Evolutionary conservation across 1,284 basidiomycete genomes (phyloP), one percentile per base, ranked within the genome.

Genomic region (Exsudoporus floridanus): DNA sequence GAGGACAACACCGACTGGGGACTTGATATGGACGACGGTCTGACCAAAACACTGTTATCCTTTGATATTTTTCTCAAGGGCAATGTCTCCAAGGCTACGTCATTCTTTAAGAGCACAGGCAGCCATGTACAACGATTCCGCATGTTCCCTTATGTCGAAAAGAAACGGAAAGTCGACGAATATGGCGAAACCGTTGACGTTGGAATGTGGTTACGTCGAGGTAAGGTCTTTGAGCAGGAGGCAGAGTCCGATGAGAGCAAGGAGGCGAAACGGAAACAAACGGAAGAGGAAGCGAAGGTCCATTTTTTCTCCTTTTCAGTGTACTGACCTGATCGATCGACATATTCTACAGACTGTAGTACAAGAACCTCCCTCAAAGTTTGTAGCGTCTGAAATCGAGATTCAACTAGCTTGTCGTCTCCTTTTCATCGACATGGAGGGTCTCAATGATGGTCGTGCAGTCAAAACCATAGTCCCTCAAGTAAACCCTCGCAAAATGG

Each of bases 1-100:
- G 70, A 74, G 3, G 85, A 88, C 55, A 79, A 74, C 16, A 70
- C 74, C 9, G 88, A 88, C 62, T 90, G 87, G 87, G 77, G 73
- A 25, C 67, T 87, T 50, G 88, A 90, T 57, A 79, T 79, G 34
- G 89, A 91, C 52, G 88, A 90, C 53, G 83, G 83, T 3, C 63
- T 84, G 45, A 83, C 83, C 10, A 86, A 85, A 63, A 84, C 88
- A 49, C 73, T 88, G 56, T 77, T 95, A 54, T 94, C 91, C 2
- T 98, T 90, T 64, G 96, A 99, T 70, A 97, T 99, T 61, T 99
- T 94, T 71, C 79, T 99, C 57, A 97, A 96, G 69, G 97, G 95
- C 7, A 91, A 95, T 64, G 86, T 94, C 34, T 87, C 87, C 42
- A 88, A 89, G 57, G 77, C 86, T 21, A 88, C 83, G 0, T 86